Evolutionary conservation across 768 basidiomycete genomes (phyloP).

Genomic region (Suillus tomentosus): DNA sequence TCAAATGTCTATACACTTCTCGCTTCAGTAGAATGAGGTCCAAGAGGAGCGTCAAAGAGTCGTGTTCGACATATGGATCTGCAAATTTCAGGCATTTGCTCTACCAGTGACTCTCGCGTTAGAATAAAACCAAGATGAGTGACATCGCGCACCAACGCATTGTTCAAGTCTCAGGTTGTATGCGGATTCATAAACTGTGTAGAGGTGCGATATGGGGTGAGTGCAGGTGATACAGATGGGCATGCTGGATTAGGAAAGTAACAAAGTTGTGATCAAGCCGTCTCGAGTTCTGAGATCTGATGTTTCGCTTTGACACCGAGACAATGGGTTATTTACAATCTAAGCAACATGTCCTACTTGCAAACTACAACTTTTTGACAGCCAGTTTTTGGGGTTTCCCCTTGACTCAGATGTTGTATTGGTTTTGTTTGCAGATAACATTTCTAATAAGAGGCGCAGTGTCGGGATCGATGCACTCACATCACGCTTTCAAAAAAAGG

Average conservation of each 20-base stretch:
- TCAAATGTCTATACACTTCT: conserved; percentile 77
- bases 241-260: conserved; percentile 42
- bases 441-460: background rate
- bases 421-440: background rate
- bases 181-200: conserved; percentile 79
- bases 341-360: background rate
- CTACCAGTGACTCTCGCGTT: conserved; percentile 34
- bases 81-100: conserved; percentile 65
- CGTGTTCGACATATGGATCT: conserved; percentile 88
- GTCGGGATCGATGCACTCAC: background rate
- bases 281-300: background rate
- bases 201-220: conserved; percentile 61
- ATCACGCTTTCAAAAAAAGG: background rate
- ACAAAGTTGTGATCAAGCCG: background rate
- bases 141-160: conserved; percentile 57
- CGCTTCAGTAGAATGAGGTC: conserved; percentile 83
- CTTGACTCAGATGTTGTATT: conserved; percentile 9
- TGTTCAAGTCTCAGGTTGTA: conserved; percentile 82
- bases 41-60: conserved; percentile 67
- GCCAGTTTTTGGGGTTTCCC: background rate
- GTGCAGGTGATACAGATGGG: conserved; percentile 83
- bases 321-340: background rate
- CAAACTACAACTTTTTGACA: background rate
- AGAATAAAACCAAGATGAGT: conserved; percentile 13
- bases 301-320: conserved; percentile 3